phyloP scores from a whole-genome alignment of 306 rosid genomes.

The Datisca glomerata region DNA sequence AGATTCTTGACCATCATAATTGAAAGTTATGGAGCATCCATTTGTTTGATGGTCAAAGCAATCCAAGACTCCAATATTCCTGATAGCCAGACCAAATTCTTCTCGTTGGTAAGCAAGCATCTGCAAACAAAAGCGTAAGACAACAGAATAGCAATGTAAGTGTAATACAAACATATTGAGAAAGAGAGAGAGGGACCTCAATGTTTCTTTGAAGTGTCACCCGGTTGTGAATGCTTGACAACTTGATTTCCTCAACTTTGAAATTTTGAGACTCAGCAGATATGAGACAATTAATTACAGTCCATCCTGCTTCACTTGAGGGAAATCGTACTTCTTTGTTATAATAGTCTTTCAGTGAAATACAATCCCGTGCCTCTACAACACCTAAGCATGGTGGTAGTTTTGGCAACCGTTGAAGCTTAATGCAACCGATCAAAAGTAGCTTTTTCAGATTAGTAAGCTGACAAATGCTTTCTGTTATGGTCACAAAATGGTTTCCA shows the following conservation, averaged over 20 bases:
- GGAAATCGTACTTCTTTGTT: neutral
- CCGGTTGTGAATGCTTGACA: neutral
- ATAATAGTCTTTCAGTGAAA: neutral
- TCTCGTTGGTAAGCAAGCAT: neutral
- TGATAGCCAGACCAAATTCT: neutral
- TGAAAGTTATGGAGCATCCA: neutral
- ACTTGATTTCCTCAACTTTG: neutral
- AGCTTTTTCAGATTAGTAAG: conserved; percentile 9
- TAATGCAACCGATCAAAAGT: conserved; percentile 1
- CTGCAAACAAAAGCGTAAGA: neutral
- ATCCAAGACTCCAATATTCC: neutral
- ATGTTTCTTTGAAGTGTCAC: neutral
- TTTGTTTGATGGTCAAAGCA: neutral
- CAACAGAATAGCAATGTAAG: neutral
- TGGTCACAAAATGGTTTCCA: conserved; percentile 7
- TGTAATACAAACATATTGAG: no score
- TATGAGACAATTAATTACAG: neutral
- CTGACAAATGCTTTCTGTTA: conserved; percentile 7
- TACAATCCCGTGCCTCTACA: conserved; percentile 7
- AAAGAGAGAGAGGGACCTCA: neutral
- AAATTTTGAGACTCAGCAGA: neutral
- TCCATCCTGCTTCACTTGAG: neutral
- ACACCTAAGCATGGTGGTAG: conserved; percentile 1
- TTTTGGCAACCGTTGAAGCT: conserved; percentile 10
- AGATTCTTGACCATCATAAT: neutral